A percentile compares a stretch with the other conserved stretches of the same genome.
Conservation (phyloP, 208 protist genomes). For the Crithidia thermophila region DNA sequence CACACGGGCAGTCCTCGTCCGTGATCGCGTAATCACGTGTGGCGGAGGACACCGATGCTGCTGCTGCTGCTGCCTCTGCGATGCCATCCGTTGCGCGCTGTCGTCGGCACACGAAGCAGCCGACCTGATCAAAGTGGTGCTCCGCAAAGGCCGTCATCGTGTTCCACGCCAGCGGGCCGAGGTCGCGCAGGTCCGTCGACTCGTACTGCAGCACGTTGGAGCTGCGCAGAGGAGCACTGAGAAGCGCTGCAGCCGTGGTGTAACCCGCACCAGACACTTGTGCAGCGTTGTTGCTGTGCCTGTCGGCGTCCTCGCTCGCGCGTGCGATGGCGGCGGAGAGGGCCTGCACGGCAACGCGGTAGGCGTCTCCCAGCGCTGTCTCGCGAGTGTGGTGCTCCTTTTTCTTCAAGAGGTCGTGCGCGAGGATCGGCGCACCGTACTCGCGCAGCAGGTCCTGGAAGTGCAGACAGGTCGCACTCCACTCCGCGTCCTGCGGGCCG, state of each 20-base stretch:
- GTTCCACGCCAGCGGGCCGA: constrained; percentile 75
- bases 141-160: constrained; percentile 62
- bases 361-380: constrained; percentile 72
- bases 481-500: constrained; percentile 38
- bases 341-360: constrained; percentile 53
- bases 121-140: constrained; percentile 37
- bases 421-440: constrained; percentile 92
- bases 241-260: constrained; percentile 5
- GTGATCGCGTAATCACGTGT: neutral
- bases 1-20: neutral
- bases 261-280: neutral
- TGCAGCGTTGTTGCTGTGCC: neutral
- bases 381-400: constrained; percentile 91
- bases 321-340: constrained; percentile 47
- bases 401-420: constrained; percentile 93
- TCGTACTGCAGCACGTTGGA: constrained; percentile 69
- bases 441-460: constrained; percentile 91
- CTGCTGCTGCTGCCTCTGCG: neutral
- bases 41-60: neutral
- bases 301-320: neutral
- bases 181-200: constrained; percentile 83
- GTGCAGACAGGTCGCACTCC: constrained; percentile 80
- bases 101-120: constrained; percentile 51
- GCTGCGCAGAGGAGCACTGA: neutral
- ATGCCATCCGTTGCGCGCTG: neutral